Evolutionary conservation across 805 yeast species (phyloP).

Genomic region (Priceomyces castillae): DNA sequence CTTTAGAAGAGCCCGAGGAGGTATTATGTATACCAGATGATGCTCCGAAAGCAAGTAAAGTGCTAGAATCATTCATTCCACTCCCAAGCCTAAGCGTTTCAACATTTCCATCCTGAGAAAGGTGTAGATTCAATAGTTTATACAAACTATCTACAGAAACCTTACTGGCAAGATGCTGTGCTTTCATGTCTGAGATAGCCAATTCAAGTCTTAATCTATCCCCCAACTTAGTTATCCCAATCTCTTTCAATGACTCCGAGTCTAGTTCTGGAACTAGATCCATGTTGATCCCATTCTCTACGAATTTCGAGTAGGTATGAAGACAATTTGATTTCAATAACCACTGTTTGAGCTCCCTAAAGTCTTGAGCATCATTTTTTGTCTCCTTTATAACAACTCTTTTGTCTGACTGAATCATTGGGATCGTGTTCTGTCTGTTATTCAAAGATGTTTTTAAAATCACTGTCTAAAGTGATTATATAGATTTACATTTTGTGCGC

Average conservation of each 20-base stretch:
- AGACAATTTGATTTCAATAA: conserved; percentile 33
- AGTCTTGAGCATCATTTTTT: conserved; percentile 7
- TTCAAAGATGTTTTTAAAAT: too few species aligned
- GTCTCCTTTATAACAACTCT: not conserved
- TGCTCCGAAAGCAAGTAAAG: conserved; percentile 1
- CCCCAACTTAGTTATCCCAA: conserved; percentile 78
- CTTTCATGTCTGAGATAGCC: conserved; percentile 49
- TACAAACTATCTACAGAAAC: conserved; percentile 28
- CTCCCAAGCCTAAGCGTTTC: not conserved
- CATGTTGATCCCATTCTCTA: conserved; percentile 52
- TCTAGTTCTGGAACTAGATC: conserved; percentile 63
- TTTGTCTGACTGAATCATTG: not conserved
- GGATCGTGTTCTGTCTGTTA: too few species aligned
- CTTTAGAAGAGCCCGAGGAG: conserved; percentile 11
- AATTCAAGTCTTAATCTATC: conserved; percentile 72
- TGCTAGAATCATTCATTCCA: conserved; percentile 7
- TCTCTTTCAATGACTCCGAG: conserved; percentile 58
- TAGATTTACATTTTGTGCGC: too few species aligned
- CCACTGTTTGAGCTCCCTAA: conserved; percentile 35
- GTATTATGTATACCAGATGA: not conserved
- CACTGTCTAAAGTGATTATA: too few species aligned
- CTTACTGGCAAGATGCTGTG: conserved; percentile 23
- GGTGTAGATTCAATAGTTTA: conserved; percentile 15
- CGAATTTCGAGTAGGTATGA: conserved; percentile 31
- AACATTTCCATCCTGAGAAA: conserved; percentile 3